Base-by-base conservation (phyloP, 2,329 filamentous ascomycete species). In the Ramularia endophylla region DNA sequence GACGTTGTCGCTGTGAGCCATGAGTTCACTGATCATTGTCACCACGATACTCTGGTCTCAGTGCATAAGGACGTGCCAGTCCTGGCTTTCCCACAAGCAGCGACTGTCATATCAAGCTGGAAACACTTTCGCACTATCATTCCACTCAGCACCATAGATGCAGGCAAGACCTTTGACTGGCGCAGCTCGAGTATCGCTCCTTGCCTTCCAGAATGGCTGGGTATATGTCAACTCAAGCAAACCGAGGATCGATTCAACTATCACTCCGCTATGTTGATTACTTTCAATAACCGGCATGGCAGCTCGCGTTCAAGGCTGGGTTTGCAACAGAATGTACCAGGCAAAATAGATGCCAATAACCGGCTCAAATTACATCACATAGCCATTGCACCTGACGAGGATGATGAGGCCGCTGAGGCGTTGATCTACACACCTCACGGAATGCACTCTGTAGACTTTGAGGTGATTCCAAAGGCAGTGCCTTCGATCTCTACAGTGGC, bases 11-110 rank as follows among this genome's bases (percentile, higher is more conserved):
- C 70, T 19, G 67, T 83, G 22, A 77, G 71, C 12, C 80, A 84
- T 55, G 80, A 83, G 56, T 84, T 83, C 51, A 83, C 80, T 1
- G 80, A 84, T 54, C 81, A 83, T 55, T 83, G 78, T 59, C 79
- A 84, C 53, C 68, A 73, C 45, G 68, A 73, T 2, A 84, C 80
- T 11, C 63, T 84, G 18, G 57, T 72, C 31, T 71, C 81, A 51
- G 60, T 83, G 3, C 65, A 74, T 5, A 50, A 52, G 1, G 58
- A 67, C 31, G 74, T 79, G 3, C 77, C 79, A 0, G 67, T 84
- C 1, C 74, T 82, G 43, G 79, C 79, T 9, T 73, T 75, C 2
- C 69, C 64, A 49, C 66, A 78, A 59, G 80, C 80, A 0, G 75
- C 73, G 0, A 64, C 64, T 9, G 63, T 80, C 15, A 75, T 84